Conservation (phyloP, 192 early-diverging fungal genomes). For the Coemansia sp. region DNA sequence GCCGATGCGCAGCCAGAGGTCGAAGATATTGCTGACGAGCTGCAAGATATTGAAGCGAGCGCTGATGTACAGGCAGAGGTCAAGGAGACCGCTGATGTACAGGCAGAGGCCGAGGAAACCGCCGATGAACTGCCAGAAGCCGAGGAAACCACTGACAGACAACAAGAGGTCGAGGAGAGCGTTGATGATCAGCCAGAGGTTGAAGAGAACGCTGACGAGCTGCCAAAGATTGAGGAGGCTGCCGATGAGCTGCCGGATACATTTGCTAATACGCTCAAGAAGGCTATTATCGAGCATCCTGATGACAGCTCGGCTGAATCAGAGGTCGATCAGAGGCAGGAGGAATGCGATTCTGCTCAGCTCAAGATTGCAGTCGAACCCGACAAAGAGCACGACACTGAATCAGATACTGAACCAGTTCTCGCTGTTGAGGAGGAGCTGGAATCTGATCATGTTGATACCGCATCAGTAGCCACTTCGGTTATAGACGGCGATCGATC, state of each 20-base stretch:
- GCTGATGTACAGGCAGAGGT: no score
- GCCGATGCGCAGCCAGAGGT: background rate
- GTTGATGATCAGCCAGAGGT: background rate
- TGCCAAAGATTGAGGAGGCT: background rate
- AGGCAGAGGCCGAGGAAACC: no score
- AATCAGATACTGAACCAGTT: no score
- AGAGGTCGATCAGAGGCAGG: background rate
- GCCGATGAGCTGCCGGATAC: slow-evolving; percentile 1
- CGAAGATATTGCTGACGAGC: background rate
- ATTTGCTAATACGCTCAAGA: slow-evolving; percentile 12
- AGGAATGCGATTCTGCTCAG: background rate
- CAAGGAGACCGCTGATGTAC: no score
- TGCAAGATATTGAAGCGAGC: background rate
- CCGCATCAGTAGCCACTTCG: background rate
- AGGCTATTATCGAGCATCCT: background rate
- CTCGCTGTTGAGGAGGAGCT: background rate
- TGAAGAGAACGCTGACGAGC: no score
- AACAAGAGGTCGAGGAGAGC: background rate
- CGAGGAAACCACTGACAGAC: background rate
- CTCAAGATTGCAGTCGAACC: background rate
- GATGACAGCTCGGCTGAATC: background rate
- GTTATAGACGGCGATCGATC: slow-evolving; percentile 4
- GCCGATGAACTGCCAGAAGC: no score
- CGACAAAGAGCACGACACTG: no score
- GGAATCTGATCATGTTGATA: background rate